These are phyloP conservation scores for Striga hermonthica DNA, from an alignment of 305 asterid genomes.

Conservation along the genomic window DNA sequence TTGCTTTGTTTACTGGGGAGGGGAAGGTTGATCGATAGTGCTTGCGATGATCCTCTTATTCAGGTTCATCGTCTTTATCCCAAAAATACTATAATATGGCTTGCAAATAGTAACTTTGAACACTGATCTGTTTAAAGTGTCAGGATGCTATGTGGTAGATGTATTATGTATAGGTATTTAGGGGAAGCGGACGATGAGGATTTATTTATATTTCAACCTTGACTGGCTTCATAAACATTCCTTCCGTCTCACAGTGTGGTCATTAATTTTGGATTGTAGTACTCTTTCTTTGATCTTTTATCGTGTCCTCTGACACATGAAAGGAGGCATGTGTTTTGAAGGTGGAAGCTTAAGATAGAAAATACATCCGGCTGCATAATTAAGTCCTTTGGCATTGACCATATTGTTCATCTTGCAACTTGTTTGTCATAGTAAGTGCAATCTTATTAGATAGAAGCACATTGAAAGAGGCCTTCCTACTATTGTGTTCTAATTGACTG, in stretches of 20 bases:
- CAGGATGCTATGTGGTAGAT: constrained; percentile 16
- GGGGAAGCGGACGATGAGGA: background rate
- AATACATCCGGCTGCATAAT: background rate
- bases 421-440: constrained; percentile 12
- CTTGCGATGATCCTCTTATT: constrained; percentile 86
- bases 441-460: constrained; percentile 15
- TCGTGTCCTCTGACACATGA: constrained; percentile 6
- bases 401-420: constrained; percentile 7
- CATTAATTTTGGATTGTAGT: constrained; percentile 2
- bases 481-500: background rate
- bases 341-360: background rate
- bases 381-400: background rate
- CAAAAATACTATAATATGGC: background rate
- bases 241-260: constrained; percentile 10
- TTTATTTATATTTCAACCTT: background rate
- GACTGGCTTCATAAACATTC: background rate
- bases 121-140: constrained; percentile 6
- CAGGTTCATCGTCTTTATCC: constrained; percentile 54
- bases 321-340: background rate
- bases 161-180: constrained; percentile 1
- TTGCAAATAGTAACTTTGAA: background rate
- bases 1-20: constrained; percentile 93
- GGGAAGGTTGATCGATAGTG: constrained; percentile 73
- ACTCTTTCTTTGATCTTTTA: background rate
- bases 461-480: background rate